These are phyloP conservation scores for Diaporthe ampelina DNA, from an alignment of 2,329 filamentous ascomycete genomes.

Conservation along the genomic window DNA sequence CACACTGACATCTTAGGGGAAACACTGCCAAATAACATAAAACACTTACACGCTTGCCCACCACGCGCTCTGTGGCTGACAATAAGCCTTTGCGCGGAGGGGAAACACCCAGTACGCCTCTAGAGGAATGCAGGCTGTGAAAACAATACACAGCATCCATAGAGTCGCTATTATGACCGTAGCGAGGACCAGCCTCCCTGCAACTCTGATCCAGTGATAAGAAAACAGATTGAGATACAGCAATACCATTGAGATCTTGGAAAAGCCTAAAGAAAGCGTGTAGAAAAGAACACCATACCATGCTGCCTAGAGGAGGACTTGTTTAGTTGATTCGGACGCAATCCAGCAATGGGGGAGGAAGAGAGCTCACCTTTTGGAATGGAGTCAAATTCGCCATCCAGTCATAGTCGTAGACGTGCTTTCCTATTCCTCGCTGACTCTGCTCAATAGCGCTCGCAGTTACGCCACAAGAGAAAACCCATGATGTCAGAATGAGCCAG, in stretches of 20 bases:
- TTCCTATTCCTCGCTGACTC: slow-evolving; percentile 33
- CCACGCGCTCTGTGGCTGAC: slow-evolving; percentile 40
- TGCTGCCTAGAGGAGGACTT: slow-evolving; percentile 39
- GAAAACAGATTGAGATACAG: slow-evolving; percentile 49
- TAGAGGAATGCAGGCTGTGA: slow-evolving; percentile 50
- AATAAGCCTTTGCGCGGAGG: slow-evolving; percentile 32
- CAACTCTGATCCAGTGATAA: slow-evolving; percentile 50
- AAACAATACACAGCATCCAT: slow-evolving; percentile 47
- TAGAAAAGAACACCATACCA: slow-evolving; percentile 49
- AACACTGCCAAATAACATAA: background rate
- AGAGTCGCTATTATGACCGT: slow-evolving; percentile 46
- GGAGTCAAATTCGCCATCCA: slow-evolving; percentile 13
- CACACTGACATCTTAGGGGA: background rate
- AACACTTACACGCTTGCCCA: slow-evolving; percentile 43
- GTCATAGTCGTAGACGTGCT: slow-evolving; percentile 37
- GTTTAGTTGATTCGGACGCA: background rate
- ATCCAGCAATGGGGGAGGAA: no score
- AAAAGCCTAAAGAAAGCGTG: slow-evolving; percentile 47
- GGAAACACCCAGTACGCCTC: slow-evolving; percentile 49
- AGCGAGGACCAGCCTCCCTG: slow-evolving; percentile 46
- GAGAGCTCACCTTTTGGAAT: slow-evolving; percentile 18
- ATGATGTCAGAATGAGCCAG: slow-evolving; percentile 53
- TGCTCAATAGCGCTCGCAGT: slow-evolving; percentile 46
- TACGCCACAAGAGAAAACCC: slow-evolving; percentile 49
- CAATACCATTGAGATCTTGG: slow-evolving; percentile 49